phyloP scores from a whole-genome alignment of 495 filamentous ascomycete species.

The Entonaema liquescens region DNA sequence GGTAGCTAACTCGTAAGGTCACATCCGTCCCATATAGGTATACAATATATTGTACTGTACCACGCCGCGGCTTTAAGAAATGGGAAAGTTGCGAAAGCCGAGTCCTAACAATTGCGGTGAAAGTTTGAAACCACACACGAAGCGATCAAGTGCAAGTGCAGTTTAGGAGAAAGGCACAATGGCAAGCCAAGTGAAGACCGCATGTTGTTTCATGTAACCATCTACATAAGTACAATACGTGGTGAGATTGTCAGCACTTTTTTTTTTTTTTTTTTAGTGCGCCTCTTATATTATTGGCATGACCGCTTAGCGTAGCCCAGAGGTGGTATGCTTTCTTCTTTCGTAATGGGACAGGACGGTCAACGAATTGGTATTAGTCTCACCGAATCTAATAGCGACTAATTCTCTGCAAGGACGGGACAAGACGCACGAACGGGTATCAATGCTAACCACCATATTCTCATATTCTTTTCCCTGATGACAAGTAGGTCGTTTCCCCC shows the following conservation, averaged over 20 bases:
- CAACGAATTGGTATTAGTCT: conserved; percentile 28
- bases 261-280: conserved; percentile 9
- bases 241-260: conserved; percentile 2
- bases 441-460: conserved; percentile 2
- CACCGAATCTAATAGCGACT: conserved; percentile 12
- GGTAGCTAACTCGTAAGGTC: conserved; percentile 17
- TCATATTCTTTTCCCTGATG: neutral
- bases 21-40: conserved; percentile 17
- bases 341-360: conserved; percentile 8
- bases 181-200: neutral
- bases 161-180: neutral
- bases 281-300: conserved; percentile 3
- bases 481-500: neutral
- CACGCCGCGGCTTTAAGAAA: conserved; percentile 18
- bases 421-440: conserved; percentile 8
- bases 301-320: neutral
- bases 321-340: conserved; percentile 1
- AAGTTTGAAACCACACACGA: neutral
- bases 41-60: conserved; percentile 4
- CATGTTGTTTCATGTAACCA: neutral
- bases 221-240: neutral
- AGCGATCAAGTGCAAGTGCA: neutral
- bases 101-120: neutral
- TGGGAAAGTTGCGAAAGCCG: conserved; percentile 4
- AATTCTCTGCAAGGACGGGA: conserved; percentile 15